These are phyloP conservation scores for Dissoconium aciculare DNA, from an alignment of 2,329 filamentous ascomycete genomes.

Conservation along the genomic window DNA sequence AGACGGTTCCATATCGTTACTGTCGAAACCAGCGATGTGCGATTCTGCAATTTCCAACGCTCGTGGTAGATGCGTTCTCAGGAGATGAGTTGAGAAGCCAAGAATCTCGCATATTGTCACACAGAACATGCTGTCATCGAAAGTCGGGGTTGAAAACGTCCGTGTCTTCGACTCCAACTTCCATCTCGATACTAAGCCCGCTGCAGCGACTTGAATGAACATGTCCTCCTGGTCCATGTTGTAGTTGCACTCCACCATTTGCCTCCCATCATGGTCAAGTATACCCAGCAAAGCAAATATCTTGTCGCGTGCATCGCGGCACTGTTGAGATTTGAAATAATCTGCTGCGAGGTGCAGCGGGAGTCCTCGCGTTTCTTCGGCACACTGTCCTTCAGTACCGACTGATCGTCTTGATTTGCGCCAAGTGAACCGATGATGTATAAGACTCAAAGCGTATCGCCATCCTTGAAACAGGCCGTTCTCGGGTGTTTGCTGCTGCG, in stretches of 20 bases:
- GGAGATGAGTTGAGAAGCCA: too few relatives aligned
- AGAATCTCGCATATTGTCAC: too few relatives aligned
- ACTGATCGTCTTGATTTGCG: too few relatives aligned
- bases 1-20: too few relatives aligned
- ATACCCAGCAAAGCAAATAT: slow-evolving; percentile 2
- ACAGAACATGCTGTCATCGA: slow-evolving; percentile 1
- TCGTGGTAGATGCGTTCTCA: too few relatives aligned
- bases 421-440: slow-evolving; percentile 1
- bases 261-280: slow-evolving; percentile 2
- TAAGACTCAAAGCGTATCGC: not conserved
- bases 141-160: not conserved
- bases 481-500: not conserved
- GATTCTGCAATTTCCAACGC: too few relatives aligned
- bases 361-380: not conserved
- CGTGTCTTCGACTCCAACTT: not conserved
- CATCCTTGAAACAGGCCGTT: slow-evolving; percentile 2
- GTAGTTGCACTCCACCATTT: slow-evolving; percentile 2
- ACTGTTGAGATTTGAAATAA: slow-evolving; percentile 1
- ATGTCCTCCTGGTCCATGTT: not conserved
- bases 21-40: too few relatives aligned
- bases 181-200: slow-evolving; percentile 1
- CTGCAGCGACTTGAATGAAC: slow-evolving; percentile 2
- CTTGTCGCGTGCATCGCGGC: slow-evolving; percentile 1
- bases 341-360: slow-evolving; percentile 1
- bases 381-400: not conserved